phyloP scores from a whole-genome alignment of 495 filamentous ascomycete species.

The Neurospora tetraspora region DNA sequence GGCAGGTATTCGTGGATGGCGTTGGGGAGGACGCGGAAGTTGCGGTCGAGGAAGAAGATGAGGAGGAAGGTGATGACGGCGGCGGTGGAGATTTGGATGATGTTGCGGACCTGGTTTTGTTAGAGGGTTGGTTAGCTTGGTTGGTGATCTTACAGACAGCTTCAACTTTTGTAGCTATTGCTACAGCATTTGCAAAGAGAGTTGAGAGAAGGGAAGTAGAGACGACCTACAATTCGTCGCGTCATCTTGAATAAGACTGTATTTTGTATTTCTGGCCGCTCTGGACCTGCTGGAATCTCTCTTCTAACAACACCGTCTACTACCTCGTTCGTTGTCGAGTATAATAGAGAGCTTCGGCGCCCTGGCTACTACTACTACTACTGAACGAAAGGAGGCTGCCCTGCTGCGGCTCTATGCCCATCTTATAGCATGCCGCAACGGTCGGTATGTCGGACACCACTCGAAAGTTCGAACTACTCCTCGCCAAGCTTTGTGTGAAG shows the following conservation, averaged over 20 bases:
- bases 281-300: not conserved
- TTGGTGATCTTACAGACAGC: not conserved
- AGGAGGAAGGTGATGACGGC: conserved; percentile 55
- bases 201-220: not conserved
- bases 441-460: not conserved
- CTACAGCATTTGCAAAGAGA: not conserved
- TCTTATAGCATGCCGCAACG: not conserved
- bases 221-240: conserved; percentile 33
- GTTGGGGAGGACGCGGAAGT: conserved; percentile 71
- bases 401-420: conserved; percentile 2
- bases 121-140: not conserved
- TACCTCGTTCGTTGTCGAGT: not conserved
- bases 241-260: conserved; percentile 19
- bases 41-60: conserved; percentile 69
- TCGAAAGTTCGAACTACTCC: not conserved
- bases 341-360: not conserved
- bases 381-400: not conserved
- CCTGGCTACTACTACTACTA: not conserved
- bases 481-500: not conserved
- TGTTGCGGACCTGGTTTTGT: conserved; percentile 58
- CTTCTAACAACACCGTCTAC: not conserved
- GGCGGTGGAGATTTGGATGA: conserved; percentile 65
- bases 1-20: conserved; percentile 75
- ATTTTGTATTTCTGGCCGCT: not conserved
- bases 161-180: not conserved